These are phyloP conservation scores for Irpex sp. DNA, from an alignment of 1,284 basidiomycete species.

Conservation along the genomic window DNA sequence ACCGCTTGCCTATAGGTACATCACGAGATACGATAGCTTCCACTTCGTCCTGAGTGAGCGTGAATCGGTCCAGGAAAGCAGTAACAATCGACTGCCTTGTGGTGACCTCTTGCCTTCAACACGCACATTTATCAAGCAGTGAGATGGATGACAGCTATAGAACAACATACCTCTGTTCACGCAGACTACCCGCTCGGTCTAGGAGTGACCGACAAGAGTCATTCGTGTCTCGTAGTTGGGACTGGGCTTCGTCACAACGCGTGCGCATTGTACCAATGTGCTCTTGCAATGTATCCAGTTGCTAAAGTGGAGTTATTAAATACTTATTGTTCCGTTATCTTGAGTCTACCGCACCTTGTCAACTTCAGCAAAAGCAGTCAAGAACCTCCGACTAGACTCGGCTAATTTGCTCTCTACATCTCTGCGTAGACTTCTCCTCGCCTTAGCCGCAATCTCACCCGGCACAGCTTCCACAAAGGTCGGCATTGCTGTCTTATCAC, in stretches of 20 bases:
- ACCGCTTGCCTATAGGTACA: slow-evolving; percentile 64
- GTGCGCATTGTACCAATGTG: slow-evolving; percentile 77
- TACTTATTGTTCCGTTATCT: slow-evolving; percentile 3
- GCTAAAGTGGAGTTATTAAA: slow-evolving; percentile 43
- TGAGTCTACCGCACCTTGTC: slow-evolving; percentile 64
- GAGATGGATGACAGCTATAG: not conserved
- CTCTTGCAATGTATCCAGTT: slow-evolving; percentile 71
- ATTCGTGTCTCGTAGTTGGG: slow-evolving; percentile 73
- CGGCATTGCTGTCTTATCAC: slow-evolving; percentile 10
- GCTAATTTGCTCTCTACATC: slow-evolving; percentile 84
- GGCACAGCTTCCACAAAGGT: slow-evolving; percentile 27
- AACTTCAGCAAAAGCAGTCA: slow-evolving; percentile 82
- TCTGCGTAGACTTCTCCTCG: slow-evolving; percentile 74
- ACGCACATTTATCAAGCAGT: not conserved
- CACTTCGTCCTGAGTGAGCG: slow-evolving; percentile 71
- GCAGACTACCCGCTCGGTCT: slow-evolving; percentile 81
- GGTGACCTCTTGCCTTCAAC: slow-evolving; percentile 59
- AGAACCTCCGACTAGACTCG: slow-evolving; percentile 76
- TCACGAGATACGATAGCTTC: slow-evolving; percentile 78
- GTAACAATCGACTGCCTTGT: slow-evolving; percentile 72
- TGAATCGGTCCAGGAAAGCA: slow-evolving; percentile 84
- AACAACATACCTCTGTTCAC: slow-evolving; percentile 67
- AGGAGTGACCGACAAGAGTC: slow-evolving; percentile 81
- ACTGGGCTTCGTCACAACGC: slow-evolving; percentile 82
- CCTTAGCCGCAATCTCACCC: slow-evolving; percentile 59